Evolutionary conservation across 2,329 filamentous ascomycete species (phyloP), one percentile per base, ranked within the genome.

Genomic region (Xylaria sp.): DNA sequence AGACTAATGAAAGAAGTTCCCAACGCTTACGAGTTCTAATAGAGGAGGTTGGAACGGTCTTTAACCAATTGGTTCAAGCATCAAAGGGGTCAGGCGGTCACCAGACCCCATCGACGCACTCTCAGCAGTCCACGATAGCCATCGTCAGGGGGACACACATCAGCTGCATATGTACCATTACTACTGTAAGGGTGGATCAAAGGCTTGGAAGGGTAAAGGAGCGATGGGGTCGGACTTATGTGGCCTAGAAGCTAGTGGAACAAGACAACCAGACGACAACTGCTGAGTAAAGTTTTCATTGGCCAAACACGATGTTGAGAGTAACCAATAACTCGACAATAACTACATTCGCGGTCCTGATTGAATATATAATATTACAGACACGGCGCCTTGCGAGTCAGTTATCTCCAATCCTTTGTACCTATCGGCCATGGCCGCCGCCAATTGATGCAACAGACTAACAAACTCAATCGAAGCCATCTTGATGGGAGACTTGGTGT

Each of bases 91-190:
- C 26, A 33, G 61, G 48, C 31, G 67, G 65, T 70, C 68, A 67
- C n/a, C 57, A 31, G 65, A 65, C 58, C 28, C 60, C 58, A 46
- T 59, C 65, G n/a, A 44, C 15, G 40, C 56, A 46, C 59, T 65
- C 56, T 66, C 66, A 66, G 63, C n/a, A 48, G 57, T 69, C 69
- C 69, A 71, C 69, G 69, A 69, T 31, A 57, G 56, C 20, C 59
- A 63, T 66, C 36, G n/a, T 17, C 69, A 70, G 58, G 59, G 61
- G 58, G 61, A 58, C 38, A 33, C 51, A 61, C 59, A 63, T 58
- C 33, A 40, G 48, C 46, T 65, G 38, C 42, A 64, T 38, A 63
- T 68, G 60, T 49, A 61, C 60, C 59, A 57, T 38, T 38, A 36
- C 49, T 68, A 42, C 49, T 66, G 62, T 57, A 54, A 17, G 42